Base-by-base conservation (phyloP, 164 flowering plant species). In the Magnolia officinalis region DNA sequence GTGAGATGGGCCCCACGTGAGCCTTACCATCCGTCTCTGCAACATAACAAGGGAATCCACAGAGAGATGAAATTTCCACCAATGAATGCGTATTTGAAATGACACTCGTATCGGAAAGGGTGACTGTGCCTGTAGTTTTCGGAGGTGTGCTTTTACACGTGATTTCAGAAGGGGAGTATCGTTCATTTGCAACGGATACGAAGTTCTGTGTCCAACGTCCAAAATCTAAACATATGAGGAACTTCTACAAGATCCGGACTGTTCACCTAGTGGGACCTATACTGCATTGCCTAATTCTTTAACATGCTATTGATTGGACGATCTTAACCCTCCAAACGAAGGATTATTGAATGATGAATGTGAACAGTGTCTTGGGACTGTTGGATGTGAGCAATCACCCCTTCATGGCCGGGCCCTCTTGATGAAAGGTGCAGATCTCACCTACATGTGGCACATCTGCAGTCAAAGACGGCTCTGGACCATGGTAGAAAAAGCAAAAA, bases 101-200 rank as follows among this genome's bases (percentile, higher is more conserved):
- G 19, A 67, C 71, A 67, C 71, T 31, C 31, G 71, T 31, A 24
- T 26, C 10, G 23, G 68, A 67, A 67, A 11, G 18, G 6, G 31
- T 37, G 18, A 14, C 31, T 31, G 37, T 31, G 61, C 61, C 61
- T 55, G 61, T 16, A 13, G 49, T 37, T 67, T 67, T 19, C 18
- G n/a, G 31, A 67, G 50, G 67, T 63, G 67, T 63, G 52, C 75
- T 63, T 63, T 24, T 18, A 61, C 75, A 73, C 75, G 67, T 73
- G 75, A 73, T 63, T 61, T 21, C 75, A 37, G 45, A 37, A 37
- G 45, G 45, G 45, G 6, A 37, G 6, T 10, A 55, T 55, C 18
- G 29, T 55, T 16, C 18, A 10, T 8, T 1, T 8, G 13, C 13
- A 18, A 55, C 3, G 61, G 18, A 10, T 10, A 37, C 45, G 6